A percentile compares a stretch with the other conserved stretches of the same genome.
Conservation (phyloP, 805 yeast genomes). For the Yarrowia divulgata region DNA sequence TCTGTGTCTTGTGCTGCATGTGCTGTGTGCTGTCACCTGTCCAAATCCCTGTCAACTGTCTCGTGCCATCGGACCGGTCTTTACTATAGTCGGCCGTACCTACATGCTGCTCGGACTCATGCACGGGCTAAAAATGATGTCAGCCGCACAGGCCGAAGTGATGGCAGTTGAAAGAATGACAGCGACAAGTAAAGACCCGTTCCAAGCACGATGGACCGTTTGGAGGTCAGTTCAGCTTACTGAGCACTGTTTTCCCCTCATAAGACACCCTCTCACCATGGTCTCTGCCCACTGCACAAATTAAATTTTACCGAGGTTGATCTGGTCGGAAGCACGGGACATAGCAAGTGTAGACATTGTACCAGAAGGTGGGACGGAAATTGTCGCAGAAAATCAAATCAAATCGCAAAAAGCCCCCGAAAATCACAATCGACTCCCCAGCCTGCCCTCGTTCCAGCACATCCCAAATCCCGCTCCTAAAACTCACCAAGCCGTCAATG, state of each 20-base stretch:
- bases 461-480: neutral
- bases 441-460: neutral
- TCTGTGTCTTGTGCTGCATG: neutral
- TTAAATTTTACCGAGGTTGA: slow-evolving; percentile 26
- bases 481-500: slow-evolving; percentile 22
- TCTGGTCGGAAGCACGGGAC: slow-evolving; percentile 3
- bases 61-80: neutral
- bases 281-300: neutral
- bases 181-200: too few species aligned
- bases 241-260: too few species aligned
- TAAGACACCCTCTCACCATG: too few species aligned
- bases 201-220: too few species aligned
- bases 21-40: neutral
- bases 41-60: too few species aligned
- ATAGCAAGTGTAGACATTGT: slow-evolving; percentile 3
- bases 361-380: neutral
- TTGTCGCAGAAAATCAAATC: neutral
- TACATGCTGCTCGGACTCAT: slow-evolving; percentile 10
- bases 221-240: too few species aligned
- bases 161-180: too few species aligned
- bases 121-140: slow-evolving; percentile 6
- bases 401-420: neutral
- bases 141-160: slow-evolving; percentile 10
- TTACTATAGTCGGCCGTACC: slow-evolving; percentile 6
- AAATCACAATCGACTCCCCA: neutral